Base-by-base conservation (phyloP, 495 filamentous ascomycete genomes). In the Penicillium samsonianum region DNA sequence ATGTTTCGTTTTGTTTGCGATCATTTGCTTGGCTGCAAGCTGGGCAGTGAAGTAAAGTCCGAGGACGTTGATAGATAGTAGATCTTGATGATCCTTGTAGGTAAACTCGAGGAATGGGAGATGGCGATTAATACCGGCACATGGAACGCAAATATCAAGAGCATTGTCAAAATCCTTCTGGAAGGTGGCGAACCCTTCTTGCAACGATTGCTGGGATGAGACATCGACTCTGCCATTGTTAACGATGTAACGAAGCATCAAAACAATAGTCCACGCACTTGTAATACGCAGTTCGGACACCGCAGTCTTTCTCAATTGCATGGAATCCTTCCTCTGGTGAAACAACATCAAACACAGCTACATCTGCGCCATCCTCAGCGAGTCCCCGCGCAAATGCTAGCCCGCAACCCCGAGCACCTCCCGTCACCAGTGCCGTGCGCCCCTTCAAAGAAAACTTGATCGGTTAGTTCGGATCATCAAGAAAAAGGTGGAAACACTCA, bases 341-440 rank as follows among this genome's bases (percentile, higher is more conserved):
- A 62, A 77, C 71, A 4, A 79, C 54, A 50, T 80, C 77, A 37
- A 94, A 81, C 41, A 95, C 79, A 25, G 93, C 75, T 35, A 94
- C 80, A 65, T 95, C 85, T 44, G 91, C 91, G 16, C 91, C 91
- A 53, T 87, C 89, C 77, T 94, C 90, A 38, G 91, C 91, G 2
- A 95, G 75, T 2, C 84, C 89, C 33, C 91, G 65, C 14, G 87
- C 88, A 67, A 92, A 90, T 5, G 88, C 82, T 59, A 88, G 81
- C 0, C 91, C 91, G 50, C 92, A 92, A 30, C 91, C 91, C 42
- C 91, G 78, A 9, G 89, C 90, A 22, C 88, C 89, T 28, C 91
- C 91, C 0, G 91, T 96, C 12, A 95, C 78, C 28, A 94, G 73
- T 7, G 91, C 91, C 1, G 87, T 94, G 67, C 91, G 67, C n/a